Percentiles rank a stretch among this genome's conserved stretches.
Evolutionary conservation across 768 basidiomycete genomes (phyloP).

Genomic region (Gautieria morchelliformis): DNA sequence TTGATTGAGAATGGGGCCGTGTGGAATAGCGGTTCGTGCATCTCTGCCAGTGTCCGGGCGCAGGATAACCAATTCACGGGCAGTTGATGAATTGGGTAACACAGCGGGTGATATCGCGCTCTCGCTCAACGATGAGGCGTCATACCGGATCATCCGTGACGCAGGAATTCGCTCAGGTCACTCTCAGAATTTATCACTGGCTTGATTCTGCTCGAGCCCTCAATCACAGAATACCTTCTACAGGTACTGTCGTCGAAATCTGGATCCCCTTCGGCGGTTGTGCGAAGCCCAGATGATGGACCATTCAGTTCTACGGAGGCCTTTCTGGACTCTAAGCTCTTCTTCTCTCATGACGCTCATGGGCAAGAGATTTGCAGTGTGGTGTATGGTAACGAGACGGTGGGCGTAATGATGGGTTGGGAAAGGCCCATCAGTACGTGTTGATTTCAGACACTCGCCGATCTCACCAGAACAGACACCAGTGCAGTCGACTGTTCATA

Average conservation of each 20-base stretch:
- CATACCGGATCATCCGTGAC: slow-evolving; percentile 77
- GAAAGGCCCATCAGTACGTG: slow-evolving; percentile 67
- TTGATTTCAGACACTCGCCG: background rate
- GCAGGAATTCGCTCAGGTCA: slow-evolving; percentile 86
- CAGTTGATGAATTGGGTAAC: slow-evolving; percentile 68
- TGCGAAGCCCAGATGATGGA: slow-evolving; percentile 44
- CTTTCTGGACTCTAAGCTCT: slow-evolving; percentile 64
- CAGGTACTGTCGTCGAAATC: slow-evolving; percentile 43
- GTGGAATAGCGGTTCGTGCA: slow-evolving; percentile 73
- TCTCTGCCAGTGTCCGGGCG: background rate
- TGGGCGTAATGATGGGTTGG: slow-evolving; percentile 99
- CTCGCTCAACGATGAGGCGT: slow-evolving; percentile 67
- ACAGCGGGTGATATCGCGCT: slow-evolving; percentile 88
- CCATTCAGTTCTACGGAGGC: slow-evolving; percentile 52
- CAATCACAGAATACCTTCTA: slow-evolving; percentile 56
- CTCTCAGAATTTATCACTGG: slow-evolving; percentile 16
- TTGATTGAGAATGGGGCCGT: slow-evolving; percentile 77
- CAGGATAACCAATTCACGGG: background rate
- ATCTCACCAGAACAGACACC: background rate
- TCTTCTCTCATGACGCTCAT: slow-evolving; percentile 55
- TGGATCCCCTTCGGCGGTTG: slow-evolving; percentile 23
- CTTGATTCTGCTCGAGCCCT: background rate
- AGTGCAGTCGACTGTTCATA: slow-evolving; percentile 72
- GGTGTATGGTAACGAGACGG: slow-evolving; percentile 53
- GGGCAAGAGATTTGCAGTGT: slow-evolving; percentile 81